Conservation (phyloP, 441 rosid genomes). For the Gossypium aridum region DNA sequence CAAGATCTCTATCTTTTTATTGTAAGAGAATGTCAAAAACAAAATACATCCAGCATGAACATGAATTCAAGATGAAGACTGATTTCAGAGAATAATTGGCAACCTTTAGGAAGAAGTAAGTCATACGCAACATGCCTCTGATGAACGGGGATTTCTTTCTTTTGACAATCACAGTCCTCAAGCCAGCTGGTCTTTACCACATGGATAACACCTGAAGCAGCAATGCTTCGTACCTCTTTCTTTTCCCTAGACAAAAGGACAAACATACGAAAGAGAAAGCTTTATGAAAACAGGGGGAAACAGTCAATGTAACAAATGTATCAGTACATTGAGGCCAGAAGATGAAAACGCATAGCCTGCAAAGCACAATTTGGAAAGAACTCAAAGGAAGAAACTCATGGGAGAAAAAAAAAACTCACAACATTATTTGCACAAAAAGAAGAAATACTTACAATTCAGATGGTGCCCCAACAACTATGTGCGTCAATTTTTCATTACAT, state of each 20-base stretch:
- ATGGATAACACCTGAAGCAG: conserved; percentile 78
- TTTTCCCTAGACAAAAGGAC: conserved; percentile 58
- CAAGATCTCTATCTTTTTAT: background rate
- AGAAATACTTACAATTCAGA: conserved; percentile 73
- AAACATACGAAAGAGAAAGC: conserved; percentile 10
- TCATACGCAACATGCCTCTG: conserved; percentile 64
- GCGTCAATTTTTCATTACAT: conserved; percentile 73
- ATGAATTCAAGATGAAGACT: conserved; percentile 14
- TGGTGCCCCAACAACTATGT: conserved; percentile 80
- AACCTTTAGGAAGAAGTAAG: conserved; percentile 88
- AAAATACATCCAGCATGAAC: conserved; percentile 5
- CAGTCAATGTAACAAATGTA: conserved; percentile 3
- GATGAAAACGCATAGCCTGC: conserved; percentile 1
- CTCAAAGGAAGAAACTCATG: background rate
- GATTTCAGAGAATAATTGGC: conserved; percentile 17
- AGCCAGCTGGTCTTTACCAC: conserved; percentile 89
- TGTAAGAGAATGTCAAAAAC: background rate
- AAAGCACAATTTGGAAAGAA: conserved; percentile 11
- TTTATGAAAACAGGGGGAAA: conserved; percentile 4
- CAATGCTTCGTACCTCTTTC: conserved; percentile 73
- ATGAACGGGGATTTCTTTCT: conserved; percentile 66
- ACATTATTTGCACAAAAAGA: background rate
- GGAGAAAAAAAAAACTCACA: conserved; percentile 1
- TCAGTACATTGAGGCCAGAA: conserved; percentile 16
- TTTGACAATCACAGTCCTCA: conserved; percentile 79